Conservation (phyloP, 768 basidiomycete species). For the Amanita brunnescens region DNA sequence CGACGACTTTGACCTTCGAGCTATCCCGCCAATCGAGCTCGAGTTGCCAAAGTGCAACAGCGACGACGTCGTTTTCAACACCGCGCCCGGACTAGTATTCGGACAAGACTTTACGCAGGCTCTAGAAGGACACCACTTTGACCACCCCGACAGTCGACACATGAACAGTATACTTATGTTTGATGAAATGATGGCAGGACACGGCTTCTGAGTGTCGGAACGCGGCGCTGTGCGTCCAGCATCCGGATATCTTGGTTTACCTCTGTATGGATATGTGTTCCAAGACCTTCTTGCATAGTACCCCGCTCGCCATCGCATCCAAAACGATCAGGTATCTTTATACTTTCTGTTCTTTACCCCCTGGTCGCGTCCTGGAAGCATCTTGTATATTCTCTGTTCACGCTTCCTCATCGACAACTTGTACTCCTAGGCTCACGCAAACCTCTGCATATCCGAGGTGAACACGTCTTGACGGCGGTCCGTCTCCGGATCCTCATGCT, state of each 20-base stretch:
- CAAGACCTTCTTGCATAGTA: neutral
- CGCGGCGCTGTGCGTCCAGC: conserved; percentile 8
- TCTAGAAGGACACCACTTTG: conserved; percentile 20
- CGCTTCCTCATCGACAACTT: conserved; percentile 3
- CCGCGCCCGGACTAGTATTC: conserved; percentile 20
- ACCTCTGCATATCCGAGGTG: conserved; percentile 12
- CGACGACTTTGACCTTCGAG: conserved; percentile 59
- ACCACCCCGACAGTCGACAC: conserved; percentile 12
- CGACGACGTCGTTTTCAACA: conserved; percentile 19
- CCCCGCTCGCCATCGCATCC: neutral
- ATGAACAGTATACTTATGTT: conserved; percentile 22
- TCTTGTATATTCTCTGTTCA: conserved; percentile 6
- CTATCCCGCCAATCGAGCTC: conserved; percentile 60
- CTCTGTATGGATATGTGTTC: conserved; percentile 6
- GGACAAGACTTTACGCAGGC: conserved; percentile 24
- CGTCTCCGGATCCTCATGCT: conserved; percentile 14
- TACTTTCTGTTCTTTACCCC: conserved; percentile 5
- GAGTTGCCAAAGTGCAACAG: conserved; percentile 40
- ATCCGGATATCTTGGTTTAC: neutral
- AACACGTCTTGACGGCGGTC: conserved; percentile 32
- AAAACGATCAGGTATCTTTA: conserved; percentile 4
- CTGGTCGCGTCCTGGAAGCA: neutral
- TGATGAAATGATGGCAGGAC: conserved; percentile 36
- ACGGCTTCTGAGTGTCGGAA: conserved; percentile 18
- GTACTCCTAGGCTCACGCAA: conserved; percentile 8